Base-by-base conservation (phyloP, 176 grass and related monocot genomes). In the Neostapfia colusana region DNA sequence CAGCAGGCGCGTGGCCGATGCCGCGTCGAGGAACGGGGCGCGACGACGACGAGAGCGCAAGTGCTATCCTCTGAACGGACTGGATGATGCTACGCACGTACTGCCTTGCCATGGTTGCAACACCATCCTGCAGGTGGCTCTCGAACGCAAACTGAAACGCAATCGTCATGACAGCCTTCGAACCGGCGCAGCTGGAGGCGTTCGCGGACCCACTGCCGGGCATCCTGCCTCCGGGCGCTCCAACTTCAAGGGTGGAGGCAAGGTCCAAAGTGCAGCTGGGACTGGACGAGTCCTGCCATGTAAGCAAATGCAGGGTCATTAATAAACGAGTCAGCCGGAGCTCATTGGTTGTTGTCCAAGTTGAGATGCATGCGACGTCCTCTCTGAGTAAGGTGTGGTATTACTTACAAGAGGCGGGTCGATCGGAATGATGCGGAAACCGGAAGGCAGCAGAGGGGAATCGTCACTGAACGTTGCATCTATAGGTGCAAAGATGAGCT, bases 391-490 rank as follows among this genome's bases (percentile, higher is more conserved):
- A 54, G 12, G 43, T 76, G 6, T n/a, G n/a, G n/a, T n/a, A n/a
- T n/a, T 31, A 34, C 86, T 84, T 84, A 99, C 96, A 4, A 82
- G 67, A 76, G 85, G 90, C 35, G 83, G 63, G 40, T 99, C 92
- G 8, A 99, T 82, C 4, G 96, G 96, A n/a, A 93, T 95, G 18
- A 99, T 89, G 67, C 92, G 85, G 44, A 99, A 95, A 34, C 96
- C 96, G 0, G 96, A 99, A 15, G 96, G 89, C 14, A 99, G 81
- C 43, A 99, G 84, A 0, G 96, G 89, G 0, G 88, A 88, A 85
- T 99, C 96, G 48, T 99, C 96, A 31, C 83, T 84, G 72, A 99
- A 95, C 34, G 96, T 95, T 74, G 89, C 96, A 36, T 99, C 96
- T 28, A 95, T 92, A 8, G 92, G 96, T 15, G 96, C 96, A 85